Percentiles rank a stretch among this genome's conserved stretches.
phyloP scores from a whole-genome alignment of 305 asterid species.

The Fraxinus sp. region DNA sequence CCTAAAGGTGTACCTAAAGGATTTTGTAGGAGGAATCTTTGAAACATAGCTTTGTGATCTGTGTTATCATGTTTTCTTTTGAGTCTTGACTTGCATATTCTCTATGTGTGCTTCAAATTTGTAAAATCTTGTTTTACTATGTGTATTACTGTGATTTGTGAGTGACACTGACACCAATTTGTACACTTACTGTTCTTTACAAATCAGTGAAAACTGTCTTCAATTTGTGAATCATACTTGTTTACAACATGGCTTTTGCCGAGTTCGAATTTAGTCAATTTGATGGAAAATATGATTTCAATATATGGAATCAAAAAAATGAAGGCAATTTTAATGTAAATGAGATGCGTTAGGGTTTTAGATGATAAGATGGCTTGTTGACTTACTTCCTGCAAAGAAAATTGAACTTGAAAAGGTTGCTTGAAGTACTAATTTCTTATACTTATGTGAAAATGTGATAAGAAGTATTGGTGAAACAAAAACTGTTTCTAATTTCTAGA shows the following conservation, averaged over 20 bases:
- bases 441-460: no score
- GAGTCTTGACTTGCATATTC: not conserved
- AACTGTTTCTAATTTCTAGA: not conserved
- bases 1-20: not conserved
- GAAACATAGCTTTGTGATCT: not conserved
- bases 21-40: no score
- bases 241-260: not conserved
- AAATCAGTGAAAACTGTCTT: not conserved
- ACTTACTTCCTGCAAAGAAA: not conserved
- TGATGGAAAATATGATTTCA: not conserved
- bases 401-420: not conserved
- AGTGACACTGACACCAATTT: not conserved
- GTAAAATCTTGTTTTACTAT: not conserved
- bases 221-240: not conserved
- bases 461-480: not conserved
- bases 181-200: not conserved
- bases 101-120: not conserved
- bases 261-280: not conserved
- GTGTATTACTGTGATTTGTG: not conserved
- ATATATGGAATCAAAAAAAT: not conserved
- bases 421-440: no score
- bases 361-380: not conserved
- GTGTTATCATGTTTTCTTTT: not conserved
- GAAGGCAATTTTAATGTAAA: not conserved
- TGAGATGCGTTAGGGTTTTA: not conserved